These are phyloP conservation scores for Camelina neglecta DNA, from an alignment of 345 rosid species.

Conservation along the genomic window DNA sequence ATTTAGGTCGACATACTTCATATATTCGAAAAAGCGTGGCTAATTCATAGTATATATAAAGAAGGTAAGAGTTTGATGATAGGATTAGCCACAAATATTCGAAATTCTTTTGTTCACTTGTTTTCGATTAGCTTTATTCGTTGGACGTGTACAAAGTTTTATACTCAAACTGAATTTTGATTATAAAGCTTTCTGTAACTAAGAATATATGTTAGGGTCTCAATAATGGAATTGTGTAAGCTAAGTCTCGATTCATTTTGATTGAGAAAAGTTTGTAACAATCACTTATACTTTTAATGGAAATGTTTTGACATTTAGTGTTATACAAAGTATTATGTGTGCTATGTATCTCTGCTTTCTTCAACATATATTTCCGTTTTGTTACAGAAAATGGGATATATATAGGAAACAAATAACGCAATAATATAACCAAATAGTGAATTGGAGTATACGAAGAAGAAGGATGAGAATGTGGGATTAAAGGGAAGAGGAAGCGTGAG, in stretches of 20 bases:
- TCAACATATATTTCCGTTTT: not conserved
- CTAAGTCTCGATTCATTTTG: not conserved
- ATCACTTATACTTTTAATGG: not conserved
- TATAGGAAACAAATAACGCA: not conserved
- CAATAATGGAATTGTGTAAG: not conserved
- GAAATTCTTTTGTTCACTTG: not conserved
- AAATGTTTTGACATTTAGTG: not conserved
- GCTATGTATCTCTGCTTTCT: not conserved
- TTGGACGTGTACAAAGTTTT: not conserved
- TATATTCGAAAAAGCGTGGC: not conserved
- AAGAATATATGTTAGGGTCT: not conserved
- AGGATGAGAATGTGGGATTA: slow-evolving; percentile 29
- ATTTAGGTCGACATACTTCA: not conserved
- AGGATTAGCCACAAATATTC: not conserved
- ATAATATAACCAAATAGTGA: not conserved
- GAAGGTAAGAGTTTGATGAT: not conserved
- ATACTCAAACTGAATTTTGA: not conserved
- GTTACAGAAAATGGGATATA: not conserved
- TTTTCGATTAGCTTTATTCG: not conserved
- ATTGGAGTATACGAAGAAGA: not conserved
- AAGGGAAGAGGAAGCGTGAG: slow-evolving; percentile 48
- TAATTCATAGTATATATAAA: not conserved
- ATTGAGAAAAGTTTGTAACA: not conserved
- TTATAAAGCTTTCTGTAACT: not conserved
- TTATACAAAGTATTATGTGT: not conserved